These are phyloP conservation scores for Didymella keratinophila DNA, from an alignment of 2,329 filamentous ascomycete genomes.

Conservation along the genomic window DNA sequence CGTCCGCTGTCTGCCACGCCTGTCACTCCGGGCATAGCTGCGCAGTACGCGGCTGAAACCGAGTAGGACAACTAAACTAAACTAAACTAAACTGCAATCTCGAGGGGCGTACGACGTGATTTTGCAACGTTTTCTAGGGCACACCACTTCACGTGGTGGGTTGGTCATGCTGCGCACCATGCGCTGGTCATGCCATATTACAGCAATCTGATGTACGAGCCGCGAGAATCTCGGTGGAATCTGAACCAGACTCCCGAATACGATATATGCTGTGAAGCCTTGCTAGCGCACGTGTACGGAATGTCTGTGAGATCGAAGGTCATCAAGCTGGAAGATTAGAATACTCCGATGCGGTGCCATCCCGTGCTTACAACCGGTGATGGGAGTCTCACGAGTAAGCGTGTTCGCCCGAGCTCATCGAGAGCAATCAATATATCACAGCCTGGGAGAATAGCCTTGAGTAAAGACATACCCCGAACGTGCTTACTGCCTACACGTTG, in stretches of 20 bases:
- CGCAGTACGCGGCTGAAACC: no score
- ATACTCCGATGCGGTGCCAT: constrained; percentile 13
- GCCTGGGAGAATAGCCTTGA: constrained; percentile 1
- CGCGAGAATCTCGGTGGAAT: constrained; percentile 14
- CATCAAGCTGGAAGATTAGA: constrained; percentile 12
- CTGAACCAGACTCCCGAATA: constrained; percentile 14
- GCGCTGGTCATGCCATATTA: constrained; percentile 17
- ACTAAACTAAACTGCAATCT: no score
- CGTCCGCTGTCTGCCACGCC: no score
- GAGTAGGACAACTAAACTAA: no score
- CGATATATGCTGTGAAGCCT: constrained; percentile 21
- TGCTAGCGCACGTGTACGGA: constrained; percentile 20
- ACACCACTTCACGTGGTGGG: constrained; percentile 23
- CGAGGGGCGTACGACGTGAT: constrained; percentile 4
- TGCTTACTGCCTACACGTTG: constrained; percentile 9
- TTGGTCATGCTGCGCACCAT: constrained; percentile 17
- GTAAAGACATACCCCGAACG: constrained; percentile 1
- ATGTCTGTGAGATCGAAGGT: constrained; percentile 4
- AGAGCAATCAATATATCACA: constrained; percentile 6
- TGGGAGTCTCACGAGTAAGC: constrained; percentile 1
- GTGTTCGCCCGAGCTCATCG: neutral
- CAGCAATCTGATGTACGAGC: constrained; percentile 19
- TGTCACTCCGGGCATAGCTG: no score
- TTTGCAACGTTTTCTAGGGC: constrained; percentile 10
- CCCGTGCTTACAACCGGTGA: constrained; percentile 7